phyloP scores from a whole-genome alignment of 352 stramenopile genomes.

The Discostella stelligera region DNA sequence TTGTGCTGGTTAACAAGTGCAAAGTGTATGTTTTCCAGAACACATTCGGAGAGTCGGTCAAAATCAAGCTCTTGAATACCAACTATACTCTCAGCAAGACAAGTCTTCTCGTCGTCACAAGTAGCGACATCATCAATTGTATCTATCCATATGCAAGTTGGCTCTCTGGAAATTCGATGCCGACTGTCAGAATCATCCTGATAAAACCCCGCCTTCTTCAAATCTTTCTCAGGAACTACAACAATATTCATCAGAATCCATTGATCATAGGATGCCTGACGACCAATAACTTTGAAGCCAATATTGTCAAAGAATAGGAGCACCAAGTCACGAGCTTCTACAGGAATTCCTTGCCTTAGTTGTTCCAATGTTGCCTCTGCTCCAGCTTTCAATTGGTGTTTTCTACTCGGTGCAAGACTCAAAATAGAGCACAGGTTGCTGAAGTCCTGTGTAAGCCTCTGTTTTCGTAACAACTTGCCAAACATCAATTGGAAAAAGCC shows the following conservation, averaged over 20 bases:
- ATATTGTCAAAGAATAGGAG: background rate
- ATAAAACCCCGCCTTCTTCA: conserved; percentile 15
- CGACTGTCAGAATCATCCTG: too few species aligned
- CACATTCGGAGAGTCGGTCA: background rate
- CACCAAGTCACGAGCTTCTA: conserved; percentile 7
- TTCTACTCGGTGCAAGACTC: conserved; percentile 1
- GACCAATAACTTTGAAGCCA: conserved; percentile 11
- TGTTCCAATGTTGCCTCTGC: background rate
- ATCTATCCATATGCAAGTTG: conserved; percentile 11
- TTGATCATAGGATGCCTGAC: conserved; percentile 16
- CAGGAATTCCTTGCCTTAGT: background rate
- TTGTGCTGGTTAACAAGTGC: background rate
- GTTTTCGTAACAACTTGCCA: conserved; percentile 6
- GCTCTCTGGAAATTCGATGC: background rate
- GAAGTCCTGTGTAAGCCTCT: conserved; percentile 9
- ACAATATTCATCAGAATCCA: conserved; percentile 14
- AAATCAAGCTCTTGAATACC: background rate
- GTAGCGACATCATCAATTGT: background rate
- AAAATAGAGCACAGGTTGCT: conserved; percentile 17
- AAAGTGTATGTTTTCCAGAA: background rate
- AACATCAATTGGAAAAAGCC: conserved; percentile 21
- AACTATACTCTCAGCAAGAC: background rate
- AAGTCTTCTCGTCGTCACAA: background rate
- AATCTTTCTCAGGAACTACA: background rate
- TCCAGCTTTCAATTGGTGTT: background rate